phyloP scores from a whole-genome alignment of 768 basidiomycete species.

The Scleroderma citrinum region DNA sequence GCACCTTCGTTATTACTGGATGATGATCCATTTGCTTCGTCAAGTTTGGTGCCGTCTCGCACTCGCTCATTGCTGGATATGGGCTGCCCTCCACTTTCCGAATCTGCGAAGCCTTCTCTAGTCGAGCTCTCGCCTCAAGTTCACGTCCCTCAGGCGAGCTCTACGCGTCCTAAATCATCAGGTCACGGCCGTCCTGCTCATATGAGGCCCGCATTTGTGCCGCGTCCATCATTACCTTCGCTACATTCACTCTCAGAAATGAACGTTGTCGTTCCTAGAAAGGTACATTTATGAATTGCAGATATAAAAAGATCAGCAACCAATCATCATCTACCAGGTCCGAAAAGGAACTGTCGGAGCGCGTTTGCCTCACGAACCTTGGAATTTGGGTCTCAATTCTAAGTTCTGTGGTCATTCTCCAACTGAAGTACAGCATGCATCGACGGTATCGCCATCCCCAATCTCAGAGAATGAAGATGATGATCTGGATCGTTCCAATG shows the following conservation, averaged over 20 bases:
- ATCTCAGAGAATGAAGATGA: neutral
- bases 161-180: slow-evolving; percentile 28
- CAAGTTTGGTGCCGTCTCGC: slow-evolving; percentile 12
- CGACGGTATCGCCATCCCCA: neutral
- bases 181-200: slow-evolving; percentile 34
- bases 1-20: slow-evolving; percentile 40
- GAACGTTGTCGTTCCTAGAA: slow-evolving; percentile 31
- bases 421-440: neutral
- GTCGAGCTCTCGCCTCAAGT: slow-evolving; percentile 11
- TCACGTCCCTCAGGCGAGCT: slow-evolving; percentile 6
- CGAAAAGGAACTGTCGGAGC: slow-evolving; percentile 39
- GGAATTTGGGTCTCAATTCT: slow-evolving; percentile 25
- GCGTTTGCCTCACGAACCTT: slow-evolving; percentile 38
- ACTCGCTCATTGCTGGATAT: slow-evolving; percentile 1
- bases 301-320: neutral
- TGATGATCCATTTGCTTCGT: slow-evolving; percentile 58
- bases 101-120: slow-evolving; percentile 5
- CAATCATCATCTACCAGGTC: slow-evolving; percentile 20
- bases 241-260: slow-evolving; percentile 33
- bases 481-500: neutral
- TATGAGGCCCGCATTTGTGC: slow-evolving; percentile 35
- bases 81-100: slow-evolving; percentile 6
- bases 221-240: slow-evolving; percentile 40
- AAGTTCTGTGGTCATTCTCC: neutral
- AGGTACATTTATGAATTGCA: slow-evolving; percentile 23